Conservation (phyloP, 2,329 filamentous ascomycete genomes). For the Dothideomycetidae sp. region DNA sequence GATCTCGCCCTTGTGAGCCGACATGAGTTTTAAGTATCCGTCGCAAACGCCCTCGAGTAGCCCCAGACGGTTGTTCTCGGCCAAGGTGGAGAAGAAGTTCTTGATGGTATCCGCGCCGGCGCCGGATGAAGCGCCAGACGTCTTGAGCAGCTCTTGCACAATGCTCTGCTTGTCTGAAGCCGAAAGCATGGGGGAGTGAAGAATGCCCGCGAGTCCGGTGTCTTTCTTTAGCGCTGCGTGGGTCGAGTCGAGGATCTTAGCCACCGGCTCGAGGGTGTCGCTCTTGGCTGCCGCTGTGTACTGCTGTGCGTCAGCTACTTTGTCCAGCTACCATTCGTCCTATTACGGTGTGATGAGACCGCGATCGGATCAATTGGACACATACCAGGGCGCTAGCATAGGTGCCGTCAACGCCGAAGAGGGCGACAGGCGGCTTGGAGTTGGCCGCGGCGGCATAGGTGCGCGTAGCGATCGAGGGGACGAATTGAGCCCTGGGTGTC, state of each 20-base stretch:
- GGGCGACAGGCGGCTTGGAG: constrained; percentile 72
- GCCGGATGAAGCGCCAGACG: constrained; percentile 54
- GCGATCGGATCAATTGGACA: constrained; percentile 12
- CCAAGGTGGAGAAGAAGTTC: constrained; percentile 83
- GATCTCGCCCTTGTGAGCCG: constrained; percentile 80
- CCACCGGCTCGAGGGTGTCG: constrained; percentile 68
- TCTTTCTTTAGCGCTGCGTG: constrained; percentile 64
- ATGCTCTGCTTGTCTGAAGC: constrained; percentile 71
- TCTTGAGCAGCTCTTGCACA: constrained; percentile 76
- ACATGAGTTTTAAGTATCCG: constrained; percentile 80
- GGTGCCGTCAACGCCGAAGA: constrained; percentile 94
- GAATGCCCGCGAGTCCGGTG: constrained; percentile 60
- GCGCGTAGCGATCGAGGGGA: constrained; percentile 48
- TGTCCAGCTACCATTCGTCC: too few species aligned
- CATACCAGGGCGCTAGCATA: constrained; percentile 97
- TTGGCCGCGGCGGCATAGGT: constrained; percentile 58
- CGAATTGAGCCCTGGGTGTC: constrained; percentile 35
- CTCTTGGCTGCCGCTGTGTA: constrained; percentile 93
- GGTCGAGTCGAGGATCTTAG: constrained; percentile 64
- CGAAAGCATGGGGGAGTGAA: constrained; percentile 67
- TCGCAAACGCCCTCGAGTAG: constrained; percentile 67
- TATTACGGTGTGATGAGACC: too few species aligned
- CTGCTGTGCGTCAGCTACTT: constrained; percentile 33
- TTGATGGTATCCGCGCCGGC: constrained; percentile 55
- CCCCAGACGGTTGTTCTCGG: constrained; percentile 89